phyloP scores from a whole-genome alignment of 2,329 filamentous ascomycete species.

The Moelleriella libera region DNA sequence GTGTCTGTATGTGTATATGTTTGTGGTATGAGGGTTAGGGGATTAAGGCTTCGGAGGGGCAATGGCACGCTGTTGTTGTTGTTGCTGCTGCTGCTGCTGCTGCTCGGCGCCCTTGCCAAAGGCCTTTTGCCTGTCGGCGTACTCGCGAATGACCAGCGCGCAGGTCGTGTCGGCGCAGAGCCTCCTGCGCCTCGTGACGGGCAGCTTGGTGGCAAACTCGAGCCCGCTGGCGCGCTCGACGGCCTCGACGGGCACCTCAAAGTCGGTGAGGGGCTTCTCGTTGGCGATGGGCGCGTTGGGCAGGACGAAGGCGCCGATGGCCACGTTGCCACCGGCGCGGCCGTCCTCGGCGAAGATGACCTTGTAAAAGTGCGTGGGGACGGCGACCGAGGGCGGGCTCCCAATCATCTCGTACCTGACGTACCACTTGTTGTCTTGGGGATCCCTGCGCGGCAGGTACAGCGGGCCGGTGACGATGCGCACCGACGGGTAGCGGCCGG shows the following conservation, averaged over 20 bases:
- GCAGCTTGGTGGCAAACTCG: slow-evolving; percentile 76
- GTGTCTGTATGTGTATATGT: too few species aligned
- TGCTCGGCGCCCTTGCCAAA: slow-evolving; percentile 25
- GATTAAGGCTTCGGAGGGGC: slow-evolving; percentile 5
- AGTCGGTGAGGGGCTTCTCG: slow-evolving; percentile 73
- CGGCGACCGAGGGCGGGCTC: slow-evolving; percentile 80
- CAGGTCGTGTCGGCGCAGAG: slow-evolving; percentile 82
- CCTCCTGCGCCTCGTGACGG: slow-evolving; percentile 55
- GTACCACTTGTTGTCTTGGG: slow-evolving; percentile 82
- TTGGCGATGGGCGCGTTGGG: slow-evolving; percentile 86
- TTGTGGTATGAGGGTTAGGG: too few species aligned
- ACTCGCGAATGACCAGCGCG: slow-evolving; percentile 73
- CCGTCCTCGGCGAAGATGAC: slow-evolving; percentile 93
- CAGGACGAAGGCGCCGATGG: slow-evolving; percentile 85
- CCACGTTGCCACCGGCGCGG: slow-evolving; percentile 54
- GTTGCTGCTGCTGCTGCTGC: too few species aligned
- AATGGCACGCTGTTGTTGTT: slow-evolving; percentile 7
- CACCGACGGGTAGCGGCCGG: slow-evolving; percentile 68
- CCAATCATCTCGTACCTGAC: slow-evolving; percentile 95
- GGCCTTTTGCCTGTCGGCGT: slow-evolving; percentile 44
- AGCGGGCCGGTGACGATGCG: slow-evolving; percentile 86
- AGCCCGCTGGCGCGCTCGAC: slow-evolving; percentile 85
- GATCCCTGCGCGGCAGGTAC: slow-evolving; percentile 76
- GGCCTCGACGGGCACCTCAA: slow-evolving; percentile 87
- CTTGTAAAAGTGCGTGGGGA: slow-evolving; percentile 98